Evolutionary conservation across 805 yeast species (phyloP).

Genomic region (Metschnikowia kofuensis): DNA sequence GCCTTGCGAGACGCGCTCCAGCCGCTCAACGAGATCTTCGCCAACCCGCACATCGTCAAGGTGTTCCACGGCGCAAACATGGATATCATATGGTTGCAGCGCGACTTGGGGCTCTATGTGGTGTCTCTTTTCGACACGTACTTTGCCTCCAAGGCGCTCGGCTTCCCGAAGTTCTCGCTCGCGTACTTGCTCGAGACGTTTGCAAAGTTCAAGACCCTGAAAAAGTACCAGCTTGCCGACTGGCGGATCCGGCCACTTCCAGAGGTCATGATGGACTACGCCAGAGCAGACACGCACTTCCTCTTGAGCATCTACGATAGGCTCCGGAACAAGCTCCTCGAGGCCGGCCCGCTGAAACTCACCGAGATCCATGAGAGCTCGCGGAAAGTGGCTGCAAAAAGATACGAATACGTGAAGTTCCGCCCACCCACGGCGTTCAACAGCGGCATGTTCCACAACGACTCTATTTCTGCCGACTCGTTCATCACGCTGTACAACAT

Average conservation of each 20-base stretch:
- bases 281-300: slow-evolving; percentile 94
- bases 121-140: slow-evolving; percentile 91
- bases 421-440: slow-evolving; percentile 28
- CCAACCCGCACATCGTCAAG: slow-evolving; percentile 78
- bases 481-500: slow-evolving; percentile 66
- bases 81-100: slow-evolving; percentile 96
- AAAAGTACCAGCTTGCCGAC: slow-evolving; percentile 93
- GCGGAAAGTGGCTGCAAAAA: slow-evolving; percentile 70
- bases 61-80: slow-evolving; percentile 95
- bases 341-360: slow-evolving; percentile 37
- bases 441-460: slow-evolving; percentile 47
- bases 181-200: slow-evolving; percentile 79
- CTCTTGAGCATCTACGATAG: slow-evolving; percentile 75
- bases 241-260: slow-evolving; percentile 92
- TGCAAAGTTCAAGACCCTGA: slow-evolving; percentile 84
- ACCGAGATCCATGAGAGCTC: slow-evolving; percentile 71
- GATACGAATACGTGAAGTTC: slow-evolving; percentile 77
- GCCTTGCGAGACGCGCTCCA: slow-evolving; percentile 70
- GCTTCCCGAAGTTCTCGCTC: slow-evolving; percentile 76
- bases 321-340: slow-evolving; percentile 59
- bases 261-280: slow-evolving; percentile 74
- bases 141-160: slow-evolving; percentile 80
- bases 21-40: slow-evolving; percentile 66
- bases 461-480: slow-evolving; percentile 42
- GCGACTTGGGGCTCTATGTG: slow-evolving; percentile 88